Conservation (phyloP, 2,329 filamentous ascomycete genomes). For the Chrysoporthe puriensis region DNA sequence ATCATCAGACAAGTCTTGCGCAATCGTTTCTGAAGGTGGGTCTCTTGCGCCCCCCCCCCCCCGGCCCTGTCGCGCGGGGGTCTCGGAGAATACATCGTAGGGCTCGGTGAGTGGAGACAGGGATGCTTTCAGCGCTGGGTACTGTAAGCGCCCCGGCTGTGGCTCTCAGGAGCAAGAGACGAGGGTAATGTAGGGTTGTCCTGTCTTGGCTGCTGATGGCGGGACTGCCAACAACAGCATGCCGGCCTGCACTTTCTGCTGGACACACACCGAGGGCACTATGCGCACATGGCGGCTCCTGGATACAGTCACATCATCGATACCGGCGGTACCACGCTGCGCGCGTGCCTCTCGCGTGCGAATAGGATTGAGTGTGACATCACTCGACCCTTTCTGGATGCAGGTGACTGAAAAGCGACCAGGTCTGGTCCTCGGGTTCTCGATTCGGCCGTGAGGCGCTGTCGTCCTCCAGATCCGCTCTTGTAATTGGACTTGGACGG, state of each 20-base stretch:
- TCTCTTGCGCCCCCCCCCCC: neutral
- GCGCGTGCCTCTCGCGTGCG: slow-evolving; percentile 11
- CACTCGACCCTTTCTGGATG: neutral
- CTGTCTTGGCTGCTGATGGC: neutral
- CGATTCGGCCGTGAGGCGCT: neutral
- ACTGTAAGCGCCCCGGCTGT: neutral
- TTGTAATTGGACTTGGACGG: neutral
- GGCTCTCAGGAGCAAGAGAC: neutral
- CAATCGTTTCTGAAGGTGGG: neutral
- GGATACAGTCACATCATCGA: neutral
- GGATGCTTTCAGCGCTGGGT: neutral
- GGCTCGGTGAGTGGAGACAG: neutral
- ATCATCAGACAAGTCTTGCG: neutral
- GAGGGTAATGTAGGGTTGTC: too few species aligned
- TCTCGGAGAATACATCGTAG: neutral
- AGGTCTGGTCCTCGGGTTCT: neutral
- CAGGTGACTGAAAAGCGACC: neutral
- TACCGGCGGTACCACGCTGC: slow-evolving; percentile 13
- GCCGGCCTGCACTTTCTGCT: neutral
- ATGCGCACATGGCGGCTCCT: neutral
- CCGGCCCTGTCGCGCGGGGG: neutral
- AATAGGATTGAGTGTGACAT: neutral
- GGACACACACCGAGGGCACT: neutral
- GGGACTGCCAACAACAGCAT: neutral
- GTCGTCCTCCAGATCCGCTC: slow-evolving; percentile 6